A percentile compares a stretch with the other conserved stretches of the same genome.
Evolutionary conservation across 225 moss, liverwort and hornwort species (phyloP).

Genomic region (Polytrichum commune): DNA sequence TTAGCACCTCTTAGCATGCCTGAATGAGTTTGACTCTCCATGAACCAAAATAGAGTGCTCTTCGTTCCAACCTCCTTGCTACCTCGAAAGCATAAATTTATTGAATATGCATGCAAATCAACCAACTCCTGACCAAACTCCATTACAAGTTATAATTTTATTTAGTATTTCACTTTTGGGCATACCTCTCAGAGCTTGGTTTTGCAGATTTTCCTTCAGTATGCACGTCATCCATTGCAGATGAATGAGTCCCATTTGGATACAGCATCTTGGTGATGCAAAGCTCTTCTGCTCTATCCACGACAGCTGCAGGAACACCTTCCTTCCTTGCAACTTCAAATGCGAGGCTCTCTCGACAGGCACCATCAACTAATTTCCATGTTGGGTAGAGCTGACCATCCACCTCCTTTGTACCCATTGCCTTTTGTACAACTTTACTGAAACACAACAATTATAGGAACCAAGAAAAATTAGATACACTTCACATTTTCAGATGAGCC

Average conservation of each 20-base stretch:
- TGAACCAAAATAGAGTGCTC: too few relatives aligned
- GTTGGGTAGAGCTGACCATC: constrained; percentile 64
- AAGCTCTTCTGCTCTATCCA: constrained; percentile 81
- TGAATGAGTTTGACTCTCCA: too few relatives aligned
- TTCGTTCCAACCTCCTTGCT: too few relatives aligned
- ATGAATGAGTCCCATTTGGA: constrained; percentile 25
- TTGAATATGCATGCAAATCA: too few relatives aligned
- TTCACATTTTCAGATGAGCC: too few relatives aligned
- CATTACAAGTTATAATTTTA: not conserved
- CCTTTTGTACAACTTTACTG: constrained; percentile 75
- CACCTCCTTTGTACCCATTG: constrained; percentile 77
- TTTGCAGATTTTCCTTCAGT: constrained; percentile 15
- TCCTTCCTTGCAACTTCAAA: constrained; percentile 96
- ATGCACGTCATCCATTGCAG: constrained; percentile 16
- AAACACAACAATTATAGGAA: not conserved
- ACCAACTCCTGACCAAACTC: not conserved
- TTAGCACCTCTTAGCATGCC: too few relatives aligned
- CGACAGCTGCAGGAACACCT: constrained; percentile 71
- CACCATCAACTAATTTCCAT: constrained; percentile 87
- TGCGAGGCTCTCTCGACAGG: constrained; percentile 91
- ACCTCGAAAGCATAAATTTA: too few relatives aligned
- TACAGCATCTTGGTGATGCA: constrained; percentile 46
- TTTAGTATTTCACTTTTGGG: not conserved
- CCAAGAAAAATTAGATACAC: not conserved
- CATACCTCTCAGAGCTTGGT: constrained; percentile 37